Percentiles rank a stretch among this genome's conserved stretches.
These are phyloP conservation scores for Sugiyamaella valdiviana DNA, from an alignment of 805 yeast species.

Conservation along the genomic window DNA sequence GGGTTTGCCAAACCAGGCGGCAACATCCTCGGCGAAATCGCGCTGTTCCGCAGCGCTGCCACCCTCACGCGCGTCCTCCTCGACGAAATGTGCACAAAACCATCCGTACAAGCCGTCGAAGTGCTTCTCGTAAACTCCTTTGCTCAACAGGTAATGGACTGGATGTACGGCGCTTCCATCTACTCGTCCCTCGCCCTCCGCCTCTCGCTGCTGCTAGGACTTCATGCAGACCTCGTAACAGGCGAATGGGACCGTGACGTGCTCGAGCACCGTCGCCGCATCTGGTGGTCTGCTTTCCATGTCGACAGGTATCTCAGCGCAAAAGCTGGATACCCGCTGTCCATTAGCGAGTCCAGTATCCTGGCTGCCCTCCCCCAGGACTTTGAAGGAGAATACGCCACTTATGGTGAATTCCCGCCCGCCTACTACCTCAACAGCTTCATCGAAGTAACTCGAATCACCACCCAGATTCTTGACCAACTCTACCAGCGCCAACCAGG, in stretches of 20 bases:
- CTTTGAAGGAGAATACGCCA: background rate
- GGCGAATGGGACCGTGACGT: constrained; percentile 4
- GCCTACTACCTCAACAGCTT: constrained; percentile 19
- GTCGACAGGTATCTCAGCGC: constrained; percentile 21
- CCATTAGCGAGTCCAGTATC: constrained; percentile 17
- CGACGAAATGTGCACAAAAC: constrained; percentile 14
- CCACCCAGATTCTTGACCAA: constrained; percentile 14
- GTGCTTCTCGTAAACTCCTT: constrained; percentile 18
- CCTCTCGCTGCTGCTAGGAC: constrained; percentile 18
- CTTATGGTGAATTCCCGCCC: constrained; percentile 15
- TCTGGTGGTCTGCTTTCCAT: constrained; percentile 24
- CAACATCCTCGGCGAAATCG: constrained; percentile 6
- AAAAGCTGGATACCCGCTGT: constrained; percentile 22
- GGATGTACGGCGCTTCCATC: constrained; percentile 15
- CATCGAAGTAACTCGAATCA: constrained; percentile 18
- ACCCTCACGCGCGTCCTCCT: constrained; percentile 10
- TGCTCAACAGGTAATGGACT: constrained; percentile 19
- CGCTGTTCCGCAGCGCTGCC: constrained; percentile 15
- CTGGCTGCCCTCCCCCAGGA: constrained; percentile 16
- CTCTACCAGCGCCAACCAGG: constrained; percentile 18
- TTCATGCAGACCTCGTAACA: constrained; percentile 20
- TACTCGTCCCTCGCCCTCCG: constrained; percentile 19
- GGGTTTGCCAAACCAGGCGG: too few species aligned
- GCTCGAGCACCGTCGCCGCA: constrained; percentile 22
- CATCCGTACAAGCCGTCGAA: constrained; percentile 14